Percentiles rank a stretch among this genome's conserved stretches.
Evolutionary conservation across 768 basidiomycete species (phyloP).

Genomic region (Phlebiopsis gigantea): DNA sequence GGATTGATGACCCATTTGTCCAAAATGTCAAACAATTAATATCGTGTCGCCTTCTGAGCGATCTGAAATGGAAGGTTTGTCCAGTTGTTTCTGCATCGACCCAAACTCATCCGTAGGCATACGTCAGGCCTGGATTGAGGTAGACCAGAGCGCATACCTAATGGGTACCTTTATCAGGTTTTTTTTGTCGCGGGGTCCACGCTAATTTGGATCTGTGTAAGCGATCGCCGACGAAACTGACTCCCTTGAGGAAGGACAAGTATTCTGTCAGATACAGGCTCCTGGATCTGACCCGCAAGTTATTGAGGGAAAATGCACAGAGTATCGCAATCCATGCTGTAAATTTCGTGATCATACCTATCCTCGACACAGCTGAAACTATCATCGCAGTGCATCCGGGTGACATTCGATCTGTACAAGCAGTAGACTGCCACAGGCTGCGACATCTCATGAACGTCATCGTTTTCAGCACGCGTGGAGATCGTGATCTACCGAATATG

Average conservation of each 20-base stretch:
- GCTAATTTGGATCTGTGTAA: too few species aligned
- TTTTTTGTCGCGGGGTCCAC: too few species aligned
- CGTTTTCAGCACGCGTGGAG: conserved; percentile 4
- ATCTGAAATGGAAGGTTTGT: conserved; percentile 10
- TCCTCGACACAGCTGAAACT: background rate
- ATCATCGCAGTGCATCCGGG: conserved; percentile 10
- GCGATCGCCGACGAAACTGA: conserved; percentile 11
- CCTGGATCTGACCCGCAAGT: background rate
- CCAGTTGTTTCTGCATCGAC: background rate
- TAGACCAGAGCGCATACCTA: conserved; percentile 9
- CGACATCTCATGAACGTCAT: conserved; percentile 11
- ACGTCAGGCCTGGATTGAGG: conserved; percentile 8
- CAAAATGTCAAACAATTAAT: background rate
- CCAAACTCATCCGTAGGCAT: background rate
- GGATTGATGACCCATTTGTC: conserved; percentile 1
- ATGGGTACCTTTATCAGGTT: conserved; percentile 9
- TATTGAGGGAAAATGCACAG: conserved; percentile 4
- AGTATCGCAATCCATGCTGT: conserved; percentile 12
- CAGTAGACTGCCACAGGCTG: conserved; percentile 6
- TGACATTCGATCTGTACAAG: conserved; percentile 4
- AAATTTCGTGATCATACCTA: background rate
- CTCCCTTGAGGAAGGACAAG: conserved; percentile 1
- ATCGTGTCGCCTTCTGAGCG: conserved; percentile 6
- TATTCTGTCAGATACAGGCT: conserved; percentile 12
- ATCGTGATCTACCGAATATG: conserved; percentile 12